phyloP scores from a whole-genome alignment of 2,329 filamentous ascomycete genomes.

The Zalaria obscura region DNA sequence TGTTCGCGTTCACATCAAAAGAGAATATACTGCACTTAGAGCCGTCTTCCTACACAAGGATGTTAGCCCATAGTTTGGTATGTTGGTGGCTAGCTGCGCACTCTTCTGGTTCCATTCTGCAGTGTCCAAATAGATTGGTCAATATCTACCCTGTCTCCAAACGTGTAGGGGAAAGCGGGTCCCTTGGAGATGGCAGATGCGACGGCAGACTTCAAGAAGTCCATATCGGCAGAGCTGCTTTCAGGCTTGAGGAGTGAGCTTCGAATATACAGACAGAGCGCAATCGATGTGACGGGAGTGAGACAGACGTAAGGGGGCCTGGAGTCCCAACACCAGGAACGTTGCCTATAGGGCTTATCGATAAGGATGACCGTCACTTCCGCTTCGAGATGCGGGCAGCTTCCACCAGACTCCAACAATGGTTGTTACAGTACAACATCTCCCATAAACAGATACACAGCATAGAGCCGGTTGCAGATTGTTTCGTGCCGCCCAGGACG shows the following conservation, averaged over 20 bases:
- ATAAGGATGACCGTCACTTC: neutral
- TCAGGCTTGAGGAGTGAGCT: neutral
- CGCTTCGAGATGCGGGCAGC: neutral
- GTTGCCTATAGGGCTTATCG: neutral
- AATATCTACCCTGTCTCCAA: slow-evolving; percentile 83
- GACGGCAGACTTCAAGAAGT: slow-evolving; percentile 95
- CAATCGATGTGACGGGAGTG: neutral
- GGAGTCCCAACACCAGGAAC: too few species aligned
- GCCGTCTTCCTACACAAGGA: slow-evolving; percentile 59
- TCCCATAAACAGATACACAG: too few species aligned
- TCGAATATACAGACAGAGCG: neutral
- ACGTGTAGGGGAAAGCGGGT: slow-evolving; percentile 80
- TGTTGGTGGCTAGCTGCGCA: slow-evolving; percentile 26
- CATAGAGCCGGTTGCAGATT: too few species aligned
- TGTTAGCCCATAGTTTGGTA: neutral
- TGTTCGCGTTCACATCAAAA: slow-evolving; percentile 76
- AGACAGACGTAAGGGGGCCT: neutral
- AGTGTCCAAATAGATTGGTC: slow-evolving; percentile 95
- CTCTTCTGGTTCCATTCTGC: slow-evolving; percentile 83
- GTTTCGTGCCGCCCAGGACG: too few species aligned
- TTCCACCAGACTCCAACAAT: too few species aligned
- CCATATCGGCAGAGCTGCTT: slow-evolving; percentile 43
- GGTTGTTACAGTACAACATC: too few species aligned
- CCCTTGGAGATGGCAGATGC: slow-evolving; percentile 94
- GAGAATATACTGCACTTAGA: slow-evolving; percentile 94